Evolutionary conservation across 768 basidiomycete species (phyloP).

Genomic region (Russula earlei): DNA sequence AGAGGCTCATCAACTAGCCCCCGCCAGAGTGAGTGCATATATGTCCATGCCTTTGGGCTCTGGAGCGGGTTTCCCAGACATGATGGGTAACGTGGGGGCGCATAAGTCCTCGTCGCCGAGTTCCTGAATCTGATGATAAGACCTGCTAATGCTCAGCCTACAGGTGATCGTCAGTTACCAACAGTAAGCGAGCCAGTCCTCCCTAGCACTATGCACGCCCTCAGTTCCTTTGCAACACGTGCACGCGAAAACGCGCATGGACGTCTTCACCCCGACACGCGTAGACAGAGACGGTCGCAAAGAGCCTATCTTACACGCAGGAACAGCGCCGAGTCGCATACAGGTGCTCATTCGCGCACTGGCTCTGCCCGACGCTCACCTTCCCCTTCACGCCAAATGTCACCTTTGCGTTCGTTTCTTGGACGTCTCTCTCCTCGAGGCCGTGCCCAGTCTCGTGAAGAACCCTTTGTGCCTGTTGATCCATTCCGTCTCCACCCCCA

Average conservation of each 20-base stretch:
- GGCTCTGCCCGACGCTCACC: slow-evolving; percentile 29
- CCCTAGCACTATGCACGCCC: not conserved
- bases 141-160: not conserved
- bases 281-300: slow-evolving; percentile 16
- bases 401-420: slow-evolving; percentile 48
- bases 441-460: slow-evolving; percentile 36
- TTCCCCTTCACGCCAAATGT: slow-evolving; percentile 36
- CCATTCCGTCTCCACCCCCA: slow-evolving; percentile 27
- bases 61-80: not conserved
- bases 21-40: slow-evolving; percentile 31
- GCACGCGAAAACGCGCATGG: slow-evolving; percentile 2
- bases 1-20: slow-evolving; percentile 32
- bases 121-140: not conserved
- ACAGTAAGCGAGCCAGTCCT: slow-evolving; percentile 16
- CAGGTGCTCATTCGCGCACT: slow-evolving; percentile 28
- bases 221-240: slow-evolving; percentile 9
- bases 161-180: slow-evolving; percentile 9
- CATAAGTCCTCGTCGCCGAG: not conserved
- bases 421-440: slow-evolving; percentile 44
- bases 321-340: slow-evolving; percentile 25
- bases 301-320: slow-evolving; percentile 19
- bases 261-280: not conserved
- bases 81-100: not conserved
- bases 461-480: slow-evolving; percentile 31
- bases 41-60: slow-evolving; percentile 22